Percentiles rank a stretch among this genome's conserved stretches.
Conservation (phyloP, 495 filamentous ascomycete genomes). For the Terfezia claveryi region DNA sequence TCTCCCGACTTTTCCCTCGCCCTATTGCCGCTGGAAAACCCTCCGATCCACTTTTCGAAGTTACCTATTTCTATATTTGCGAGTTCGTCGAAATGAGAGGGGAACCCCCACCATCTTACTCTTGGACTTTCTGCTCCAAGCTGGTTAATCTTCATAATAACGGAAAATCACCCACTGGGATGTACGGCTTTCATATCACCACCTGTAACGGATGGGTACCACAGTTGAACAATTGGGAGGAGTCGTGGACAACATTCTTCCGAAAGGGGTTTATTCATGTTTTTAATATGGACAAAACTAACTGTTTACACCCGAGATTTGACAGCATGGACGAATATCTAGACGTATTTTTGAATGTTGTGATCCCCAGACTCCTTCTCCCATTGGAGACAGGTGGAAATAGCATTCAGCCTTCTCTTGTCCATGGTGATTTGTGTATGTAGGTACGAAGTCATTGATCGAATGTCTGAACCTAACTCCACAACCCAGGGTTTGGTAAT, state of each 20-base stretch:
- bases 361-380: conserved; percentile 21
- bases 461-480: no score
- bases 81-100: conserved; percentile 23
- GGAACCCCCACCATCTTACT: neutral
- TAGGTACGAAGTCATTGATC: no score
- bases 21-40: conserved; percentile 25
- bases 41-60: neutral
- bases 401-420: neutral
- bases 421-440: neutral
- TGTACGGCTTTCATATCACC: conserved; percentile 29
- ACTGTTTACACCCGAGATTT: conserved; percentile 11
- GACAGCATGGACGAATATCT: conserved; percentile 17
- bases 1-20: conserved; percentile 24
- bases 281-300: conserved; percentile 4
- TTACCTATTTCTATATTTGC: conserved; percentile 27
- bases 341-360: conserved; percentile 14
- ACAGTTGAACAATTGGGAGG: conserved; percentile 23
- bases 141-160: conserved; percentile 25
- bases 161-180: conserved; percentile 25
- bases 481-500: neutral
- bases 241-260: conserved; percentile 29
- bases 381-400: conserved; percentile 10
- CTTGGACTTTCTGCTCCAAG: conserved; percentile 21
- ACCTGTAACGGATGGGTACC: conserved; percentile 28
- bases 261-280: conserved; percentile 18